A percentile compares a stretch with the other conserved stretches of the same genome.
Conservation (phyloP, 805 yeast species). For the Brettanomyces sp. region DNA sequence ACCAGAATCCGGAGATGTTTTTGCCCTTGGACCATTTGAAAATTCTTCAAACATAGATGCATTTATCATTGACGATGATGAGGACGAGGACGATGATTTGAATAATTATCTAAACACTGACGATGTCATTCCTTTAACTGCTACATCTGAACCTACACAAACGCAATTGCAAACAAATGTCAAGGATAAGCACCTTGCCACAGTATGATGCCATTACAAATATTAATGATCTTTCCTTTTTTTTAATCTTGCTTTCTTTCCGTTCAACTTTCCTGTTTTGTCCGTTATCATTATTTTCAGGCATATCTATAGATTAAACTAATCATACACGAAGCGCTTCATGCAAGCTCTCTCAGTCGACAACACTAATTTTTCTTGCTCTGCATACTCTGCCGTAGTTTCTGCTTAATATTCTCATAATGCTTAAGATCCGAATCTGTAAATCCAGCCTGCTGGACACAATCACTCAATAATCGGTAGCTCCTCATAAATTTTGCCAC, state of each 20-base stretch:
- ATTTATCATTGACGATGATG: not conserved
- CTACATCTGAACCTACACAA: too few species aligned
- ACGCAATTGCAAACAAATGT: too few species aligned
- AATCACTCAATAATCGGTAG: conserved; percentile 51
- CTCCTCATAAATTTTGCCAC: conserved; percentile 81
- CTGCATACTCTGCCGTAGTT: conserved; percentile 1
- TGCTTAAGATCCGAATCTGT: conserved; percentile 32
- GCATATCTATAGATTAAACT: not conserved
- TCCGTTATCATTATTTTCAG: not conserved
- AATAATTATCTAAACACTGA: too few species aligned
- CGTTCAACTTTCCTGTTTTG: not conserved
- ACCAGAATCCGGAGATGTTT: not conserved
- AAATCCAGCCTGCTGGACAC: conserved; percentile 34
- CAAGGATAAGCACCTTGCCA: too few species aligned
- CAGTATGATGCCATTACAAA: too few species aligned
- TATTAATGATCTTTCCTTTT: too few species aligned
- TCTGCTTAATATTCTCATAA: conserved; percentile 17
- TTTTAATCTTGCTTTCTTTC: too few species aligned
- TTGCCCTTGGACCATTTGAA: not conserved
- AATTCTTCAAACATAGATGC: not conserved
- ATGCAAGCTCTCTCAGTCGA: not conserved
- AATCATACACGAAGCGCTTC: not conserved
- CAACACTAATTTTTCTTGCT: not conserved
- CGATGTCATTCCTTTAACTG: too few species aligned
- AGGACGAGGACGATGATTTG: not conserved